Evolutionary conservation across 2,329 filamentous ascomycete species (phyloP), one percentile per base, ranked within the genome.

Genomic region (Cordyceps cicadae): DNA sequence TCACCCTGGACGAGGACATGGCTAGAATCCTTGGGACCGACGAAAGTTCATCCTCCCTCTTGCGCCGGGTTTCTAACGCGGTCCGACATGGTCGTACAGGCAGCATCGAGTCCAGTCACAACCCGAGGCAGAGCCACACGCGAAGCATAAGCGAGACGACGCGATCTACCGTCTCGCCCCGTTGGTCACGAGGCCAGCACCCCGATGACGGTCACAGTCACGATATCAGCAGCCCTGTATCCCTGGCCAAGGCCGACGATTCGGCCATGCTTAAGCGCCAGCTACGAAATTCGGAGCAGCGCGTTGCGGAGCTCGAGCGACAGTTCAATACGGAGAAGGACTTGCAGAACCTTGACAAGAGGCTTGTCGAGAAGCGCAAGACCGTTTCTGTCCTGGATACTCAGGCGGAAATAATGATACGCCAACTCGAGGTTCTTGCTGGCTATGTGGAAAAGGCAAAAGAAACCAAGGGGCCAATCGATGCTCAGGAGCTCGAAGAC

Each of bases 1-100:
- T 97, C 69, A 94, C 89, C 62, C 86, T 96, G 87, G 93, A 97
- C 65, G 92, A 97, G 72, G 94, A 97, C 70, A 91, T 97, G 85
- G 89, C 90, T 59, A 87, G 92, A 61, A 93, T 97, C 62, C 79
- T 96, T 62, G 88, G 86, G 46, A 87, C 85, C 21, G 90, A 93
- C 63, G 89, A 92, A 70, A 80, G 82, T 49, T 87, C 86, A 37
- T 87, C 90, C 29, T 93, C 90, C 1, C 89, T 97, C 63, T 78
- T 97, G 64, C 89, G 90, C 61, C 86, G 91, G 57, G 89, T 97
- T 46, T 97, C 94, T 8, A 96, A 96, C 70, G 92, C 90, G 55
- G 92, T 97, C 61, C 90, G 92, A 64, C 94, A 97, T 73, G 92
- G 92, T 59, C 87, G 94, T 65, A 96, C 90, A 70, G 90, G 87